A percentile compares a stretch with the other conserved stretches of the same genome.
These are phyloP conservation scores for Colletotrichum siamense DNA, from an alignment of 2,329 filamentous ascomycete species.

Conservation along the genomic window DNA sequence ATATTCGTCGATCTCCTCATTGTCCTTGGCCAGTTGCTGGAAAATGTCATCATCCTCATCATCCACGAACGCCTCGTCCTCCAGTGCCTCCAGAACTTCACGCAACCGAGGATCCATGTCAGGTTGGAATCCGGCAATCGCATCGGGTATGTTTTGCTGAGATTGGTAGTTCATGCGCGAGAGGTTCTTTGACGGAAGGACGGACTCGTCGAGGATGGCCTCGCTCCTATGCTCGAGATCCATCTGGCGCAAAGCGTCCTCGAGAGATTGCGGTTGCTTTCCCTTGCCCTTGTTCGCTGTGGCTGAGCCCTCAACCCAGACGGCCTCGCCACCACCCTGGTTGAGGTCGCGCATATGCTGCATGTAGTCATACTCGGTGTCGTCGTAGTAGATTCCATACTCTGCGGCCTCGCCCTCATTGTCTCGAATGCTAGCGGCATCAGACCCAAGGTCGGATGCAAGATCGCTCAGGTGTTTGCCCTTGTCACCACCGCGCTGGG, in stretches of 20 bases:
- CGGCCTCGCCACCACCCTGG: slow-evolving; percentile 72
- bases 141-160: slow-evolving; percentile 91
- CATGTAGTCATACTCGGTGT: slow-evolving; percentile 98
- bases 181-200: slow-evolving; percentile 81
- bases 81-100: slow-evolving; percentile 90
- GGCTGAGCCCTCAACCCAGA: slow-evolving; percentile 80
- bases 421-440: slow-evolving; percentile 69
- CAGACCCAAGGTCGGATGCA: slow-evolving; percentile 74
- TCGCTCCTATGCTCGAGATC: slow-evolving; percentile 59
- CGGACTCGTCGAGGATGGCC: slow-evolving; percentile 73
- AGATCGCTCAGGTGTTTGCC: slow-evolving; percentile 78
- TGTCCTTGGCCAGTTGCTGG: slow-evolving; percentile 71
- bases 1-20: slow-evolving; percentile 75
- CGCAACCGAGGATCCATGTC: slow-evolving; percentile 95
- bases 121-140: slow-evolving; percentile 91
- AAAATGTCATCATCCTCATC: slow-evolving; percentile 87
- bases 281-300: slow-evolving; percentile 69
- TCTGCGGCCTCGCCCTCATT: slow-evolving; percentile 98
- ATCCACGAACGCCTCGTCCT: slow-evolving; percentile 94
- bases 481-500: slow-evolving; percentile 44
- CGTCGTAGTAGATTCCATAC: slow-evolving; percentile 93
- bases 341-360: slow-evolving; percentile 95
- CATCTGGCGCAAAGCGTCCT: slow-evolving; percentile 77
- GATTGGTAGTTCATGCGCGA: slow-evolving; percentile 83
- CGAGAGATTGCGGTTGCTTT: slow-evolving; percentile 78